Evolutionary conservation across 129 eudicot species (phyloP).

Genomic region (Tagetes erecta): DNA sequence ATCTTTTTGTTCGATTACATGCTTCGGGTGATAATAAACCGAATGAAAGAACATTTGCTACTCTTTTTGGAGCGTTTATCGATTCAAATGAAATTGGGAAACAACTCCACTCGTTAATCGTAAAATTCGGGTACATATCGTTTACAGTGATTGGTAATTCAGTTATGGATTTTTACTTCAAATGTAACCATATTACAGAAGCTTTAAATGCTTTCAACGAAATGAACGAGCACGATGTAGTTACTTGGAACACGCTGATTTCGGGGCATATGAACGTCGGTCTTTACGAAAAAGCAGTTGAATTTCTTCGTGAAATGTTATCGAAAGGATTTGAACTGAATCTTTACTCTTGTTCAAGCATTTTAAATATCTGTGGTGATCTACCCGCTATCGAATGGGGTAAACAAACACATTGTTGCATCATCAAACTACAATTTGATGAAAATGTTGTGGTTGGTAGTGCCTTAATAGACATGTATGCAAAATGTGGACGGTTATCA

Average conservation of each 20-base stretch:
- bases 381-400: constrained; percentile 79
- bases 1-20: constrained; percentile 48
- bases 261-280: constrained; percentile 51
- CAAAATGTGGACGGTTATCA: constrained; percentile 64
- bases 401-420: constrained; percentile 61
- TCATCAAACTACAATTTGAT: constrained; percentile 47
- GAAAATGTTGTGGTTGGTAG: constrained; percentile 68
- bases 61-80: constrained; percentile 58
- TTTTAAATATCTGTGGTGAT: constrained; percentile 72
- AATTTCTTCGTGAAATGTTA: constrained; percentile 45
- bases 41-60: constrained; percentile 56
- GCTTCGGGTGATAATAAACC: constrained; percentile 45
- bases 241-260: constrained; percentile 64
- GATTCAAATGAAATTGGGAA: constrained; percentile 42
- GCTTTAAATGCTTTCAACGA: constrained; percentile 45
- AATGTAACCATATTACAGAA: constrained; percentile 36
- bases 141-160: constrained; percentile 61
- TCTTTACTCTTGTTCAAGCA: constrained; percentile 64
- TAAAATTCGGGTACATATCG: constrained; percentile 50
- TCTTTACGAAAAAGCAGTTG: constrained; percentile 40
- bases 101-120: constrained; percentile 56
- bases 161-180: constrained; percentile 62
- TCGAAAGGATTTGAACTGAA: constrained; percentile 50
- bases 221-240: constrained; percentile 55
- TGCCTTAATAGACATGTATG: constrained; percentile 72